Evolutionary conservation across 2,329 filamentous ascomycete species (phyloP), one percentile per base, ranked within the genome.

Genomic region (Blastomyces gilchristii): DNA sequence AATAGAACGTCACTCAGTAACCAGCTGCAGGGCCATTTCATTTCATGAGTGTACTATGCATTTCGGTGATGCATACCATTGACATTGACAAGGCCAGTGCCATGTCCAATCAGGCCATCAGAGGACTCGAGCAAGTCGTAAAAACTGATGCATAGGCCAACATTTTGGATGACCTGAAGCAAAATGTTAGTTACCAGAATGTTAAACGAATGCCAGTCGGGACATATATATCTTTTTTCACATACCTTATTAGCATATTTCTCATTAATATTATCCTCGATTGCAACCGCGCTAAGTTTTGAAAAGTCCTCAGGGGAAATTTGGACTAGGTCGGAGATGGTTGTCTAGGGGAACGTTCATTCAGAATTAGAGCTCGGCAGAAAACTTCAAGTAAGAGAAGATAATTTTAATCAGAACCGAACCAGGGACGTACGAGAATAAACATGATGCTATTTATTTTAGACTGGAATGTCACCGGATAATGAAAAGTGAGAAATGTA

Each of bases 181-280:
- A 34, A 22, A 45, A 53, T 63, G 22, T n/a, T 22, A 41, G 25
- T 47, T 18, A 12, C 8, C 25, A 34, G 14, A 34, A 7, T 37
- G 9, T n/a, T 54, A 4, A 37, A 54, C 31, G 7, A 37, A 54
- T 11, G 31, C 16, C 16, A 16, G 52, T 14, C 37, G 31, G 18
- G 18, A 14, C 45, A 31, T 22, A 25, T 45, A 12, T 43, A 9
- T 43, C 0, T 43, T 43, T 18, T 43, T 43, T 9, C 9, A 43
- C 39, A 59, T 60, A 90, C 88, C 77, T 93, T 94, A 78, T 99
- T 97, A 64, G 93, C 87, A 76, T 97, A 99, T 78, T 99, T 99
- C 67, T 87, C 83, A 74, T 99, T 97, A 78, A 99, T 94, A 71
- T 94, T 94, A 78, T 99, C 92, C 77, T 97, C 91, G 67, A 99